A percentile compares a stretch with the other conserved stretches of the same genome.
These are phyloP conservation scores for Pseudocercospora vitis DNA, from an alignment of 2,329 filamentous ascomycete genomes.

Conservation along the genomic window DNA sequence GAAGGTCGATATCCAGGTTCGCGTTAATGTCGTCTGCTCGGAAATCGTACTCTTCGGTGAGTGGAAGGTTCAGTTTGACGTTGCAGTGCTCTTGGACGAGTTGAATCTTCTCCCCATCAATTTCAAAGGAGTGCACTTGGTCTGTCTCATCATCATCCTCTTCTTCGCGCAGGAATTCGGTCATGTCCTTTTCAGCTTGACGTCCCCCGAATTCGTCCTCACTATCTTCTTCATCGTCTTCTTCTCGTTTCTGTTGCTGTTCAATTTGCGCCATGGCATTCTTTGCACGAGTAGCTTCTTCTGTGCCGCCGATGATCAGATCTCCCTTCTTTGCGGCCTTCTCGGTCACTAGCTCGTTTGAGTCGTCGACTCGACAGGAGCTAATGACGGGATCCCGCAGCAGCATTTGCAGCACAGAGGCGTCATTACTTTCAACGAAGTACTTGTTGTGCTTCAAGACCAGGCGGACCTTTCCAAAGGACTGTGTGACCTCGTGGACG, in stretches of 20 bases:
- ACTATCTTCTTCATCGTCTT: constrained; percentile 54
- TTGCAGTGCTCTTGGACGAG: constrained; percentile 81
- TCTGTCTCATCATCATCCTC: constrained; percentile 83
- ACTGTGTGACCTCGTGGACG: constrained; percentile 79
- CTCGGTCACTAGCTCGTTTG: constrained; percentile 72
- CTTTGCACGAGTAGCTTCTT: constrained; percentile 83
- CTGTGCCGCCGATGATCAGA: constrained; percentile 90
- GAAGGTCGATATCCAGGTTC: constrained; percentile 89
- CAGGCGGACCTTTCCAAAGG: constrained; percentile 92
- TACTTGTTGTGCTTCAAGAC: constrained; percentile 94
- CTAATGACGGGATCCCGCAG: constrained; percentile 82
- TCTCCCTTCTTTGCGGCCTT: constrained; percentile 82
- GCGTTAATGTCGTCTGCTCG: constrained; percentile 85
- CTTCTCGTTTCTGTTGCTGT: constrained; percentile 45
- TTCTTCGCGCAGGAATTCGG: constrained; percentile 67
- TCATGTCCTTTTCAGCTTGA: constrained; percentile 58
- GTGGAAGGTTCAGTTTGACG: constrained; percentile 78
- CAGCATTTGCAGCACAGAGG: constrained; percentile 80
- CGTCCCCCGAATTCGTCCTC: constrained; percentile 55
- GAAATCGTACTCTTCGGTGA: constrained; percentile 97
- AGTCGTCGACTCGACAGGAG: constrained; percentile 70
- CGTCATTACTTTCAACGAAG: constrained; percentile 88
- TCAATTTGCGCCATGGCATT: constrained; percentile 61
- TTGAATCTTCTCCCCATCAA: constrained; percentile 78
- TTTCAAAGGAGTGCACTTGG: constrained; percentile 90